These are phyloP conservation scores for Backusella circina DNA, from an alignment of 192 early-diverging fungal species.

Conservation along the genomic window DNA sequence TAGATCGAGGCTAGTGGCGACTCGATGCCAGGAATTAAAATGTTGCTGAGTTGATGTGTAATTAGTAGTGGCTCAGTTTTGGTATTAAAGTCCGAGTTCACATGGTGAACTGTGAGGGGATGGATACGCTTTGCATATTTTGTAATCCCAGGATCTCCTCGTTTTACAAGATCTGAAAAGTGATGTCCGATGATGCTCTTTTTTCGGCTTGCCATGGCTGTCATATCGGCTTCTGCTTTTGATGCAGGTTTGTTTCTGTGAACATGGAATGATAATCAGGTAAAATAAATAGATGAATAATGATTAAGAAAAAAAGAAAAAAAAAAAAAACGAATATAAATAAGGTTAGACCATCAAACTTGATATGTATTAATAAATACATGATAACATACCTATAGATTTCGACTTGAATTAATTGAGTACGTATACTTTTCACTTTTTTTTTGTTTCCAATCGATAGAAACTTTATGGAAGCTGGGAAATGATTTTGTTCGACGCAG, in stretches of 20 bases:
- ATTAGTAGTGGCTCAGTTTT: conserved; percentile 11
- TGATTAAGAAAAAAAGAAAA: not conserved
- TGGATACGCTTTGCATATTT: conserved; percentile 20
- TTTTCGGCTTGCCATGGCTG: not conserved
- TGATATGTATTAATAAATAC: not conserved
- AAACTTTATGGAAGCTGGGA: conserved; percentile 13
- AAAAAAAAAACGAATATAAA: not conserved
- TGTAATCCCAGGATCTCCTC: not conserved
- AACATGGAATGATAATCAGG: not conserved
- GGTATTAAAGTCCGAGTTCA: not conserved
- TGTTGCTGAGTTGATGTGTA: conserved; percentile 5
- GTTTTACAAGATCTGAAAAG: not conserved
- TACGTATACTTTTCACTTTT: conserved; percentile 15
- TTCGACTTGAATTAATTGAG: conserved; percentile 29
- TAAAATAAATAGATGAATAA: not conserved
- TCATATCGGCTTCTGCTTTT: conserved; percentile 8
- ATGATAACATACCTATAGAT: conserved; percentile 23
- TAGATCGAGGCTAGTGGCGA: conserved; percentile 24
- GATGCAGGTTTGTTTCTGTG: not conserved
- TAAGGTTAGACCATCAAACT: not conserved
- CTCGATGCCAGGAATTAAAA: conserved; percentile 6
- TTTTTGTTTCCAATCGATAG: conserved; percentile 14
- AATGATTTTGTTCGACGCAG: conserved; percentile 19
- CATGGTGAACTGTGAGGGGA: conserved; percentile 12
- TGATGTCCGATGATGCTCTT: not conserved